Base-by-base conservation (phyloP, 768 basidiomycete genomes). In the Exidia glandulosa region DNA sequence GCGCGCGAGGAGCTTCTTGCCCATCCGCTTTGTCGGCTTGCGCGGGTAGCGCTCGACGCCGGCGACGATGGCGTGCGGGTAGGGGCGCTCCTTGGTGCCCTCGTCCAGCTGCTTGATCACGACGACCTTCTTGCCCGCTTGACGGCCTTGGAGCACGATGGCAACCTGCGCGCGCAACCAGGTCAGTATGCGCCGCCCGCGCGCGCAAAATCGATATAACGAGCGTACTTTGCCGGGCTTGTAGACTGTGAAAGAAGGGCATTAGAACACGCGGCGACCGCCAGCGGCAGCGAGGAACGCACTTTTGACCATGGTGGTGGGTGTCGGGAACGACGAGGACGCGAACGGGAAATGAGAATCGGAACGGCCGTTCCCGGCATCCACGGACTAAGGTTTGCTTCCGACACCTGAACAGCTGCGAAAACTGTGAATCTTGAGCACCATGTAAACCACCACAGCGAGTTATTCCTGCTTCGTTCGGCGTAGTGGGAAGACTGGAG, bases 111-210 rank as follows among this genome's bases (percentile, higher is more conserved):
- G 95, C 78, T 94, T 96, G 76, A 99, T 93, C 66, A 98, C 90
- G 63, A 99, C 95, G 66, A 97, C 95, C 82, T 99, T 99, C 81
- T 91, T 93, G 72, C 96, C 96, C 66, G 96, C 96, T 75, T 97
- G 96, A 73, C 96, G 94, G 73, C 96, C 96, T 78, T 94, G 90
- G 73, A 98, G 90, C 75, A 97, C 85, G 78, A 98, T 94, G 66
- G 91, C 92, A 67, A 94, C 91, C 90, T 92, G 64, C 3, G 14
- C 19, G 58, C 29, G 56, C 32, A 57, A 36, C 48, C 59, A 52
- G 58, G 14, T 32, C 61, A 60, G 23, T 25, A 56, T 13, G 10
- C 33, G 30, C 56, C 37, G 27, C 30, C 23, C 48, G 32, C n/a
- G 9, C 2, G 33, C 19, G 16, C 32, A n/a, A 47, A 23, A 16